Evolutionary conservation across 768 basidiomycete genomes (phyloP).

Genomic region (Mycena latifolia): DNA sequence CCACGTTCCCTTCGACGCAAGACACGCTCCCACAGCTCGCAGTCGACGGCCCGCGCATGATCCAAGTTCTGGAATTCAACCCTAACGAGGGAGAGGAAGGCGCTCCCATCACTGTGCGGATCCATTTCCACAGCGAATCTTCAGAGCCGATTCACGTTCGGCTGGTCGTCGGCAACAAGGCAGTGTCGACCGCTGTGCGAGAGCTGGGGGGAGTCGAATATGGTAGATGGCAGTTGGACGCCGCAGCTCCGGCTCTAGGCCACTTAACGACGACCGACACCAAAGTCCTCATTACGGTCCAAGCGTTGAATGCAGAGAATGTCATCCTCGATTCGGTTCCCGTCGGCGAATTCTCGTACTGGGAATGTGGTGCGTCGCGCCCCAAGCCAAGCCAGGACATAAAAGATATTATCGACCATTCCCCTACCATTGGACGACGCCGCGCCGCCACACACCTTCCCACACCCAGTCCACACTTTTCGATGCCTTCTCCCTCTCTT

Average conservation of each 20-base stretch:
- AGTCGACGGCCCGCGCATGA: slow-evolving; percentile 63
- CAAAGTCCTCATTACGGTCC: slow-evolving; percentile 69
- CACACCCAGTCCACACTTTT: slow-evolving; percentile 27
- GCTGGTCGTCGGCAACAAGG: slow-evolving; percentile 78
- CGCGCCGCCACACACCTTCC: slow-evolving; percentile 35
- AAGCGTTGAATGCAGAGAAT: slow-evolving; percentile 69
- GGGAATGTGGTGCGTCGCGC: slow-evolving; percentile 54
- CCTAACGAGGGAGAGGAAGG: slow-evolving; percentile 75
- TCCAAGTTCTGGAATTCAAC: slow-evolving; percentile 74
- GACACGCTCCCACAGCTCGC: slow-evolving; percentile 44
- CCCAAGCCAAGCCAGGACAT: slow-evolving; percentile 20
- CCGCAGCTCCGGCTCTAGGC: slow-evolving; percentile 68
- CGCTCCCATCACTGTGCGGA: slow-evolving; percentile 72
- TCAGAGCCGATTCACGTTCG: slow-evolving; percentile 73
- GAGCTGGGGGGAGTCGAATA: slow-evolving; percentile 60
- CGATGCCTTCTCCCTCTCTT: slow-evolving; percentile 37
- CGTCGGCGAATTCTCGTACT: slow-evolving; percentile 81
- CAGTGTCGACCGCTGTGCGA: slow-evolving; percentile 76
- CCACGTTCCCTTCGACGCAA: slow-evolving; percentile 8
- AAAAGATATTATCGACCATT: not conserved
- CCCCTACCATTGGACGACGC: slow-evolving; percentile 25
- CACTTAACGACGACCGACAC: slow-evolving; percentile 50
- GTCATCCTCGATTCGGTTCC: slow-evolving; percentile 71
- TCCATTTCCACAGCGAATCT: slow-evolving; percentile 66
- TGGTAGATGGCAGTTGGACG: slow-evolving; percentile 75